Percentiles rank a stretch among this genome's conserved stretches.
These are phyloP conservation scores for Brasilioporus rufonigricans DNA, from an alignment of 768 basidiomycete genomes.

Conservation along the genomic window DNA sequence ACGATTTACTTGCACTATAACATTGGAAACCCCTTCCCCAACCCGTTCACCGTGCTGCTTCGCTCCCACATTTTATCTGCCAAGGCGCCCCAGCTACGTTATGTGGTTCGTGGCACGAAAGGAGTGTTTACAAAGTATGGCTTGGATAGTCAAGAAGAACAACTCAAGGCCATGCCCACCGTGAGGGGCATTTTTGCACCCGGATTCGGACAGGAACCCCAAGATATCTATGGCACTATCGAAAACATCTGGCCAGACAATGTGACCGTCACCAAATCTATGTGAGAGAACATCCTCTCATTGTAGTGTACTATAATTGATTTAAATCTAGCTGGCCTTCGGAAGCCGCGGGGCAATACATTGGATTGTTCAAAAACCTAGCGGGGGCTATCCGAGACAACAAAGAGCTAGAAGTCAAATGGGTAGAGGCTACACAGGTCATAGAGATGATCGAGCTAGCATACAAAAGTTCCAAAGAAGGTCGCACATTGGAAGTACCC, in stretches of 20 bases:
- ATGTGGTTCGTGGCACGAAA: slow-evolving; percentile 64
- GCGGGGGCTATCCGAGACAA: slow-evolving; percentile 58
- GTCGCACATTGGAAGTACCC: slow-evolving; percentile 41
- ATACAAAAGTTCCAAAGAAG: slow-evolving; percentile 62
- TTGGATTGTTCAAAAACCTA: slow-evolving; percentile 62
- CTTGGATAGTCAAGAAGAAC: slow-evolving; percentile 76
- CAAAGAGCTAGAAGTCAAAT: slow-evolving; percentile 59
- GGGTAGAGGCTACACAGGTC: slow-evolving; percentile 68
- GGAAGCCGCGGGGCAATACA: slow-evolving; percentile 49
- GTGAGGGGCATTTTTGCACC: slow-evolving; percentile 44
- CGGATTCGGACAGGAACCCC: slow-evolving; percentile 60
- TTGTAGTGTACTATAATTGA: slow-evolving; percentile 23
- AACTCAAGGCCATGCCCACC: slow-evolving; percentile 55
- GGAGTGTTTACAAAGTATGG: slow-evolving; percentile 77
- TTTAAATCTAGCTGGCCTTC: slow-evolving; percentile 56
- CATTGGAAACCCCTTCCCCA: slow-evolving; percentile 36
- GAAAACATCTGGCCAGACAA: slow-evolving; percentile 54
- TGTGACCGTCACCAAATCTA: slow-evolving; percentile 26
- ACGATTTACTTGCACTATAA: slow-evolving; percentile 53
- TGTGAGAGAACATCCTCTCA: slow-evolving; percentile 29
- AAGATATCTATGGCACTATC: slow-evolving; percentile 59
- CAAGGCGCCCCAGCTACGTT: slow-evolving; percentile 64
- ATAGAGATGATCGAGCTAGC: slow-evolving; percentile 80
- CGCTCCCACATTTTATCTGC: slow-evolving; percentile 71
- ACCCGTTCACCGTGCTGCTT: slow-evolving; percentile 65